A percentile compares a stretch with the other conserved stretches of the same genome.
Conservation (phyloP, 345 rosid species). For the Brassica carinata region DNA sequence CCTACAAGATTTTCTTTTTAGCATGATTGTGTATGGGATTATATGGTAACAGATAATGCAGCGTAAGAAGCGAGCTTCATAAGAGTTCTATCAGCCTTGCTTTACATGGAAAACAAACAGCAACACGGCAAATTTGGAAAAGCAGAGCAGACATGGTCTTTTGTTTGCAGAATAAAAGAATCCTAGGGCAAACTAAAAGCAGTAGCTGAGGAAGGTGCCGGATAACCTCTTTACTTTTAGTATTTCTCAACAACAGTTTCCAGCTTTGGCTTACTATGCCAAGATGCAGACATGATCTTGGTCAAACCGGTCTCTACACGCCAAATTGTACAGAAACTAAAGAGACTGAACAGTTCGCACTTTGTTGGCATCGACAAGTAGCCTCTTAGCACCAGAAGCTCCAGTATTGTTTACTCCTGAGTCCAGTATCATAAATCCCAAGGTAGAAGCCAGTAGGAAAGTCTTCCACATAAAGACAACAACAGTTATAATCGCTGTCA, state of each 20-base stretch:
- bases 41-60: conserved; percentile 14
- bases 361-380: conserved; percentile 12
- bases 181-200: conserved; percentile 9
- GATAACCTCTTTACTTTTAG: background rate
- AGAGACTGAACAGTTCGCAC: conserved; percentile 3
- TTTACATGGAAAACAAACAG: conserved; percentile 22
- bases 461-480: conserved; percentile 14
- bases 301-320: background rate
- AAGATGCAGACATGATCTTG: conserved; percentile 17
- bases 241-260: conserved; percentile 31
- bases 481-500: conserved; percentile 18
- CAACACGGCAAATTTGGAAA: background rate
- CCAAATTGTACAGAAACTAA: background rate
- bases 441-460: conserved; percentile 20
- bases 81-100: conserved; percentile 1
- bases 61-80: background rate
- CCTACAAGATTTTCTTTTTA: conserved; percentile 14
- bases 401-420: conserved; percentile 1
- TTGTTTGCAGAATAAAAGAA: conserved; percentile 5
- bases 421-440: conserved; percentile 20
- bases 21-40: conserved; percentile 9
- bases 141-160: conserved; percentile 17
- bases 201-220: conserved; percentile 7
- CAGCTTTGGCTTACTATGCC: conserved; percentile 35
- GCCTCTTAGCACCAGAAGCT: background rate